These are phyloP conservation scores for Lachancea sp. DNA, from an alignment of 805 yeast species.

Conservation along the genomic window DNA sequence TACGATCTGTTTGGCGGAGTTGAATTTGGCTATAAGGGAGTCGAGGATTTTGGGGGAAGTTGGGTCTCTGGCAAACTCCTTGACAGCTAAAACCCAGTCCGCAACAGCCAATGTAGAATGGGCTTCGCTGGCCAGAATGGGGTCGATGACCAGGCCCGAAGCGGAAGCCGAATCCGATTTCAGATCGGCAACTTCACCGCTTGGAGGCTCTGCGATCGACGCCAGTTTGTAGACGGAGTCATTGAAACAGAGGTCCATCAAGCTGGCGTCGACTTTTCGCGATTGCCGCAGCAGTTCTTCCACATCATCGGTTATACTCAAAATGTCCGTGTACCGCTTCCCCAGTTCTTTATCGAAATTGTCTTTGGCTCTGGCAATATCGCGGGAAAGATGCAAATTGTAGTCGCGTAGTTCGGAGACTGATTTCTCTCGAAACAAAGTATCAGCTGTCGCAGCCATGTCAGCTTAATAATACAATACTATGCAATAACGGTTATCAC, in stretches of 20 bases:
- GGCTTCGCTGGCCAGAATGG: background rate
- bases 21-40: conserved; percentile 14
- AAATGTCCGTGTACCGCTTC: conserved; percentile 21
- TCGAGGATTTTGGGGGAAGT: conserved; percentile 16
- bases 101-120: conserved; percentile 16
- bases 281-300: conserved; percentile 13
- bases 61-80: conserved; percentile 17
- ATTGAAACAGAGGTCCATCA: conserved; percentile 29
- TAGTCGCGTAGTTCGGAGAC: conserved; percentile 13
- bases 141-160: background rate
- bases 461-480: background rate
- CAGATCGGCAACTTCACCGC: background rate
- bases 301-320: conserved; percentile 24
- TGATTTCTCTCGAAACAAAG: conserved; percentile 9
- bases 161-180: background rate
- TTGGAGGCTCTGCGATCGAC: conserved; percentile 17
- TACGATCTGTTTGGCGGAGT: conserved; percentile 3
- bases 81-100: conserved; percentile 24
- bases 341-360: conserved; percentile 20
- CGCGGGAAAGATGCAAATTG: conserved; percentile 15
- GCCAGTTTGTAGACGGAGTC: conserved; percentile 22
- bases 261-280: conserved; percentile 18
- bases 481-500: background rate
- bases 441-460: conserved; percentile 7
- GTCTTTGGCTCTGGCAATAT: conserved; percentile 14